phyloP scores from a whole-genome alignment of 2,329 filamentous ascomycete species.

The Calonectria fujianensis region DNA sequence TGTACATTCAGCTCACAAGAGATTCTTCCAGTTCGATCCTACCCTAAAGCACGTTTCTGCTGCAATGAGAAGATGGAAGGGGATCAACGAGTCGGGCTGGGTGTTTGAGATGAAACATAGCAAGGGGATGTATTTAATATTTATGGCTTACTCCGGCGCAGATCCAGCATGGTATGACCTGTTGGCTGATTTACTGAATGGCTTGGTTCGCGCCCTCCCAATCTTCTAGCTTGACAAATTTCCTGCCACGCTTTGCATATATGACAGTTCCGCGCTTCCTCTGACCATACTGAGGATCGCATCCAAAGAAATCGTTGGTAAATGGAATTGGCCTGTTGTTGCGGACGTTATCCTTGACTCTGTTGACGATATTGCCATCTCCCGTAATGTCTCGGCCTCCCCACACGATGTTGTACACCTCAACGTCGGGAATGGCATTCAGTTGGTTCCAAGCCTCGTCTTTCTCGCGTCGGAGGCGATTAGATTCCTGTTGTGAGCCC shows the following conservation, averaged over 20 bases:
- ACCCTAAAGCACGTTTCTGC: background rate
- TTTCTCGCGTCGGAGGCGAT: background rate
- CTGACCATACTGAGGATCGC: background rate
- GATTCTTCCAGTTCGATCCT: background rate
- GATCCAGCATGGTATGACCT: background rate
- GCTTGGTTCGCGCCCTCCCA: slow-evolving; percentile 4
- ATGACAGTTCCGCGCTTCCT: slow-evolving; percentile 4
- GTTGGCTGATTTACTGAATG: background rate
- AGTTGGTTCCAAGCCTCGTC: background rate
- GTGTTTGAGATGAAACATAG: background rate
- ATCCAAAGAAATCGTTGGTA: slow-evolving; percentile 6
- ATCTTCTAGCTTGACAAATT: slow-evolving; percentile 4
- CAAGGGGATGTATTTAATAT: background rate
- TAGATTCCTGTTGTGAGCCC: background rate
- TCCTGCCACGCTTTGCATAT: slow-evolving; percentile 2
- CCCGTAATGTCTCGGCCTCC: slow-evolving; percentile 7
- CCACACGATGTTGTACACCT: slow-evolving; percentile 1
- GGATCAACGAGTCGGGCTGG: background rate
- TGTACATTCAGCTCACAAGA: background rate
- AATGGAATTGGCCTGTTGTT: background rate
- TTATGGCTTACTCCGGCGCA: background rate
- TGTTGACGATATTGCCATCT: slow-evolving; percentile 1
- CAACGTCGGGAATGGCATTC: slow-evolving; percentile 12
- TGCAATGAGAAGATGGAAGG: background rate
- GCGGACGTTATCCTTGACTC: background rate